Percentiles rank a stretch among this genome's conserved stretches.
Conservation (phyloP, 208 protist species). For the Acanthamoeba healyi region DNA sequence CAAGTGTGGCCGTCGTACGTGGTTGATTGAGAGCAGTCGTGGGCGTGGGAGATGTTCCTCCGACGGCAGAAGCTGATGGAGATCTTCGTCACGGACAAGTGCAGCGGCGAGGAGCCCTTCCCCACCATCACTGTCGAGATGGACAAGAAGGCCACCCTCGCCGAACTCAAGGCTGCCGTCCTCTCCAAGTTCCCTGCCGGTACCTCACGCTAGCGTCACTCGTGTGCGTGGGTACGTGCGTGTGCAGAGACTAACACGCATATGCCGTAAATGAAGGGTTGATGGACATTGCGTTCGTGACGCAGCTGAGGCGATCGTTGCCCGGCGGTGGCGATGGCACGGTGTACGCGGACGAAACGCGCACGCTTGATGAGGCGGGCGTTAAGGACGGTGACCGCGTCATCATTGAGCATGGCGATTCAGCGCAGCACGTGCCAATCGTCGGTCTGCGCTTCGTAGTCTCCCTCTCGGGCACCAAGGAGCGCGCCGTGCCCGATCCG, state of each 20-base stretch:
- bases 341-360: slow-evolving; percentile 32
- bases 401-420: slow-evolving; percentile 51
- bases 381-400: slow-evolving; percentile 25
- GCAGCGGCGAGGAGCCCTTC: slow-evolving; percentile 19
- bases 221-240: background rate
- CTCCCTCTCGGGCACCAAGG: background rate
- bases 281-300: background rate
- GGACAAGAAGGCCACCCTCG: slow-evolving; percentile 29
- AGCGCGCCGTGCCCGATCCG: slow-evolving; percentile 37
- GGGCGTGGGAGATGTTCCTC: slow-evolving; percentile 54
- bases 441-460: slow-evolving; percentile 10
- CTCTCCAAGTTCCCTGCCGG: slow-evolving; percentile 35
- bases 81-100: slow-evolving; percentile 63
- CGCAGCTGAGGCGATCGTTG: slow-evolving; percentile 16
- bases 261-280: background rate
- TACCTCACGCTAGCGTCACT: background rate
- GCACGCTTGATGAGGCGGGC: background rate
- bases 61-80: slow-evolving; percentile 43
- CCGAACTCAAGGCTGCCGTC: slow-evolving; percentile 51
- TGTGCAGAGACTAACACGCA: no score
- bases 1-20: background rate
- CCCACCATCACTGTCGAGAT: slow-evolving; percentile 51
- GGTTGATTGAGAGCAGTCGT: background rate
- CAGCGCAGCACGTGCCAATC: background rate
- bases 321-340: slow-evolving; percentile 31